These are phyloP conservation scores for Starmerella sp. DNA, from an alignment of 805 yeast species.

Conservation along the genomic window DNA sequence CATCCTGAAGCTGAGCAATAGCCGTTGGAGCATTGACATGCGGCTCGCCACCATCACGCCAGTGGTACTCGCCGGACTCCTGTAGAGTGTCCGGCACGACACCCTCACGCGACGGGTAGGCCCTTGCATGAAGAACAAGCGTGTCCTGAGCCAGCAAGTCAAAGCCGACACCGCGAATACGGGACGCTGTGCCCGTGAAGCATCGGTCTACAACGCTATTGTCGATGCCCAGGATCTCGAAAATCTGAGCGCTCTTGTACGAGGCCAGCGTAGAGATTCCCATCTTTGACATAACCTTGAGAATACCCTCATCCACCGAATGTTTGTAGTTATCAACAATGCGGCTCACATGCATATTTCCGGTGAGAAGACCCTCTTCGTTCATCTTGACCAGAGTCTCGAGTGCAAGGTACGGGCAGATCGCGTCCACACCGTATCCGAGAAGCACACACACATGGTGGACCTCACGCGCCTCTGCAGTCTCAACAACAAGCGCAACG, in stretches of 20 bases:
- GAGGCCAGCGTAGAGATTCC: slow-evolving; percentile 97
- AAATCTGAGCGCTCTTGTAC: slow-evolving; percentile 98
- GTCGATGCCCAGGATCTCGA: slow-evolving; percentile 93
- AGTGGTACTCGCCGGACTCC: slow-evolving; percentile 94
- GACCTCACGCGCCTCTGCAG: slow-evolving; percentile 96
- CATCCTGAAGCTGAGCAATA: slow-evolving; percentile 90
- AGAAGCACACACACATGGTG: slow-evolving; percentile 90
- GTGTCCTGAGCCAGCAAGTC: slow-evolving; percentile 97
- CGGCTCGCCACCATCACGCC: slow-evolving; percentile 97
- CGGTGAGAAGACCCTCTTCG: slow-evolving; percentile 51
- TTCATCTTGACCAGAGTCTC: slow-evolving; percentile 81
- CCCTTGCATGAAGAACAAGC: slow-evolving; percentile 82
- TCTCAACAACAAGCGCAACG: slow-evolving; percentile 82
- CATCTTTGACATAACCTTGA: slow-evolving; percentile 98
- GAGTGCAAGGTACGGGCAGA: slow-evolving; percentile 86
- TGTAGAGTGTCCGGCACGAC: slow-evolving; percentile 66
- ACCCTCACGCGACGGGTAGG: slow-evolving; percentile 69
- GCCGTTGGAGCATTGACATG: slow-evolving; percentile 93
- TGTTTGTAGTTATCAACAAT: slow-evolving; percentile 69
- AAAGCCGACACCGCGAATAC: slow-evolving; percentile 91
- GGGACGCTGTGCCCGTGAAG: slow-evolving; percentile 93
- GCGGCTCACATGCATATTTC: slow-evolving; percentile 43
- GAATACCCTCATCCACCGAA: slow-evolving; percentile 80
- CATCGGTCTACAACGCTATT: slow-evolving; percentile 91
- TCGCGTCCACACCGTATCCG: slow-evolving; percentile 96